These are phyloP conservation scores for Microcyclosporella mali DNA, from an alignment of 2,329 filamentous ascomycete genomes.

Conservation along the genomic window DNA sequence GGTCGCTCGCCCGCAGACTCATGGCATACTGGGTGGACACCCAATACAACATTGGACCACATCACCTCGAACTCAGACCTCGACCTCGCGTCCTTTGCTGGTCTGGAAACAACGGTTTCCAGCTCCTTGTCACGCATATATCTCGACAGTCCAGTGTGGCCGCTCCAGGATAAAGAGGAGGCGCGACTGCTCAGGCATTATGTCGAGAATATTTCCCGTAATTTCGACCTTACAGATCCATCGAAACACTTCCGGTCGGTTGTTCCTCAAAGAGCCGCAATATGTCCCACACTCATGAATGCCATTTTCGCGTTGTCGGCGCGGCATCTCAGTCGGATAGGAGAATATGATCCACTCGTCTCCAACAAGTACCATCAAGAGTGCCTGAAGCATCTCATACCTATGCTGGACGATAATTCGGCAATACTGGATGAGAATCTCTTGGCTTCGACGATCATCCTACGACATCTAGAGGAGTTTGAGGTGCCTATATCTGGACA, in stretches of 20 bases:
- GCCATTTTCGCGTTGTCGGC: conserved; percentile 54
- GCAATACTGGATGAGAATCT: conserved; percentile 46
- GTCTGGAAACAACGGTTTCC: conserved; percentile 18
- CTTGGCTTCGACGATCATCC: conserved; percentile 51
- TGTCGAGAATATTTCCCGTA: conserved; percentile 26
- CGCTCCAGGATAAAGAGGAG: conserved; percentile 26
- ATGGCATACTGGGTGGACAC: conserved; percentile 22
- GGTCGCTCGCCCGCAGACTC: conserved; percentile 13
- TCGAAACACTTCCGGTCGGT: conserved; percentile 47
- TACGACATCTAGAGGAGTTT: conserved; percentile 54
- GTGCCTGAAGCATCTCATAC: conserved; percentile 48
- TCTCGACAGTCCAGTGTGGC: conserved; percentile 27
- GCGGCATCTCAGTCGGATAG: conserved; percentile 48
- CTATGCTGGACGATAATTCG: conserved; percentile 38
- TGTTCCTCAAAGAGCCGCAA: conserved; percentile 49
- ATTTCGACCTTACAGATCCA: conserved; percentile 31
- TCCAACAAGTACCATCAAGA: conserved; percentile 50
- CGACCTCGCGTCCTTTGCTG: conserved; percentile 9
- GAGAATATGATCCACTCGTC: conserved; percentile 44
- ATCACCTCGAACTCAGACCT: conserved; percentile 8
- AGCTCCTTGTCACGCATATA: conserved; percentile 25
- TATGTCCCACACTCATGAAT: conserved; percentile 49
- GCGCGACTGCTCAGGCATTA: conserved; percentile 30
- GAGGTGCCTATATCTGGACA: conserved; percentile 33
- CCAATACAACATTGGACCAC: conserved; percentile 9